Base-by-base conservation (phyloP, 768 basidiomycete genomes). In the Nidularia sp. region DNA sequence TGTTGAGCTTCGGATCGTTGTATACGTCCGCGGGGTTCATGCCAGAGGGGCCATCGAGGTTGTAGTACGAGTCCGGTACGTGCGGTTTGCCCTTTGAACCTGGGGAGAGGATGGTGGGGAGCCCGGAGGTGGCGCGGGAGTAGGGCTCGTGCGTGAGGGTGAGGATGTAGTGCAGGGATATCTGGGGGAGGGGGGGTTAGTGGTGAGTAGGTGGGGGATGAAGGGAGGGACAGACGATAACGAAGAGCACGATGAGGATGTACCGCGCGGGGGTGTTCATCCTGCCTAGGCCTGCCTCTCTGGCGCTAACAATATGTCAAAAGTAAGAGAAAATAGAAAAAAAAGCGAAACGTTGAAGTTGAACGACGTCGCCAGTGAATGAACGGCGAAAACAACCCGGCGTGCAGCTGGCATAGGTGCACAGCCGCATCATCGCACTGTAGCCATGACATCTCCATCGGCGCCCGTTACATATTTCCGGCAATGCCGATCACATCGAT, bases 71-170 rank as follows among this genome's bases (percentile, higher is more conserved):
- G 10, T 8, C 45, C 10, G 25, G n/a, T 45, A 10, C 10, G 45
- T 45, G 22, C 9, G 36, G 36, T 15, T 9, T 39, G 36, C 9
- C 9, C 9, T 8, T 9, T 8, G 45, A 15, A 15, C 10, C 9
- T 10, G n/a, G 10, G 25, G 45, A 29, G 45, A 57, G 52, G 42
- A 73, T 45, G 33, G 62, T 63, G 4, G 66, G 64, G 0, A 73
- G 50, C 15, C 10, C 32, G 15, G 79, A 79, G 4, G 79, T 80
- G 12, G 76, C 74, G 29, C 72, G 71, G 44, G 75, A 73, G 56
- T 82, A 82, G 31, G 67, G 67, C 58, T 77, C 76, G 55, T 79
- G 76, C 1, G 79, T 76, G 65, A 82, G 68, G 55, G 68, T 71
- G 50, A 81, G 70, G 49, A 81, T 74, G 48, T 76, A 79, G 61